Base-by-base conservation (phyloP, 164 flowering plant genomes). In the Berberis thunbergii region DNA sequence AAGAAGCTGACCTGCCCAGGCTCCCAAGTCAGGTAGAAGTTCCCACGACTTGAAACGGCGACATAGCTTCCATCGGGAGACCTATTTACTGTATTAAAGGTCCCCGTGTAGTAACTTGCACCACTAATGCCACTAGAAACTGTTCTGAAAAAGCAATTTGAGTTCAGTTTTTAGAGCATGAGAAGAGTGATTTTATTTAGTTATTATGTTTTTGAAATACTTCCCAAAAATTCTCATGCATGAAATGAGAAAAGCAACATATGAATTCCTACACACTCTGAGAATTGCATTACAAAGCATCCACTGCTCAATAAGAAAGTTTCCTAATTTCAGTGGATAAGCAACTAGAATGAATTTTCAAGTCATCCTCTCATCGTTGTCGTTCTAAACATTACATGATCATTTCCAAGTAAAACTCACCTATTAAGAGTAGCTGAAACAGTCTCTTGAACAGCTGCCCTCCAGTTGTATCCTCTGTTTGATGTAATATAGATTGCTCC, bases 81-180 rank as follows among this genome's bases (percentile, higher is more conserved):
- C 71, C 98, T 96, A 66, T 88, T 94, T 59, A 94, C 98, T 2
- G 96, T 79, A 66, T 81, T 94, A 67, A 90, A 88, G 4, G 98
- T 94, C 61, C 97, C 98, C 6, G 97, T 94, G 49, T 94, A 90
- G 74, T 94, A 94, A 60, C 98, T 94, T 69, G 98, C 98, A 68
- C 98, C 98, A 81, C 98, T 90, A 63, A 94, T 94, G 50, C 98
- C 97, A 78, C 98, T 94, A 12, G 98, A 94, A 74, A 94, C 98
- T 84, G 98, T 94, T 85, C 97, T 94, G 98, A 74, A 88, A 66
- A 77, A 65, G 69, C 64, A 70, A 72, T 44, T 46, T 64, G 6
- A 43, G 5, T 26, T 26, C 26, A 26, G 26, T 26, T 26, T 26
- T 26, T 26, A 26, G 26, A 26, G 26, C 26, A 26, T 26, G 26